Base-by-base conservation (phyloP, 2,329 filamentous ascomycete species). In the Cercospora citrullina region DNA sequence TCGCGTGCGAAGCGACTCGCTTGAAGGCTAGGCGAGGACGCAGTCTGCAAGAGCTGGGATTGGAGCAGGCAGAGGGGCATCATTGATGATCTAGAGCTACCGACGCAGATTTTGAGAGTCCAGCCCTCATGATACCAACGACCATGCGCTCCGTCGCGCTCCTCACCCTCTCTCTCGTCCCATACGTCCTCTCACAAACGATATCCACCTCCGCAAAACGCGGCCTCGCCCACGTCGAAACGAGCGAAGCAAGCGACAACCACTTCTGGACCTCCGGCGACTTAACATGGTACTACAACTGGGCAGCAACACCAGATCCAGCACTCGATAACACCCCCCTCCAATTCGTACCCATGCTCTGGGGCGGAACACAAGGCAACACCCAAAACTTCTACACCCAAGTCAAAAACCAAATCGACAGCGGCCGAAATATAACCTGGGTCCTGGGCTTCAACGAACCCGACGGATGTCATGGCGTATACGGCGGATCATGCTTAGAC, bases 251-350 rank as follows among this genome's bases (percentile, higher is more conserved):
- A 0, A 68, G 81, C 16, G 91, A 94, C 79, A 87, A 92, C 80
- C 77, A 83, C 58, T 83, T 90, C 73, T 94, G 91, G 90, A 80
- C 83, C 10, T 83, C 82, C 42, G 87, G 85, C 18, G 86, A 88
- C 51, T 80, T 94, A 65, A 90, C 88, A 3, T 95, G 92, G 92
- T 95, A 95, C 83, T 95, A 94, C 85, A 94, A 94, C 82, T 95
- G 94, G 79, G 79, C 81, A 28, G 75, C 83, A 21, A 76, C 78
- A 3, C 90, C 91, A 1, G 75, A 75, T 18, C 48, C 53, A 48
- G 70, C 65, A 28, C 68, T 77, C 68, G 78, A 82, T 60, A 74
- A 83, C 31, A 73, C 84, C 14, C 78, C 84, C 14, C 87, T 94
- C 72, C 85, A 91, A 77, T 95, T 92, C 78, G 88, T 94, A 1